Conservation (phyloP, 345 rosid species). For the Passiflora organensis region DNA sequence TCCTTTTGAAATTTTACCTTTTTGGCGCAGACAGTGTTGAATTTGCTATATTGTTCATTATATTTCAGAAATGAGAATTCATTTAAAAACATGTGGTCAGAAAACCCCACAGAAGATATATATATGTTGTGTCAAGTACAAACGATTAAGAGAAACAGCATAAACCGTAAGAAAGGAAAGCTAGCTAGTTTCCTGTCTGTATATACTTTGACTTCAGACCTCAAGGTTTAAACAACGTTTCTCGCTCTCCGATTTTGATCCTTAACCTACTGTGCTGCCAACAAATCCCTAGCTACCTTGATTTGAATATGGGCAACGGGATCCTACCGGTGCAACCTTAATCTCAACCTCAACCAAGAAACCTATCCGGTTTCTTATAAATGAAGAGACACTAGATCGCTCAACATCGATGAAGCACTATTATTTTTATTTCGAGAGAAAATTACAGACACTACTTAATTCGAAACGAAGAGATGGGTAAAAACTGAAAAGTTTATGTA, state of each 20-base stretch:
- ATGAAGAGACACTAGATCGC: too few species aligned
- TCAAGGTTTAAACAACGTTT: neutral
- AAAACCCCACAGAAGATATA: neutral
- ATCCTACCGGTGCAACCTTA: too few species aligned
- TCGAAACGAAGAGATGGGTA: neutral
- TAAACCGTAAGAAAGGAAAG: neutral
- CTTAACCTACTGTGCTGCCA: neutral
- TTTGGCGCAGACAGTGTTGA: conserved; percentile 22
- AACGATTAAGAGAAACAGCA: neutral
- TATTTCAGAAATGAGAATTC: neutral
- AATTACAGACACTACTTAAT: too few species aligned
- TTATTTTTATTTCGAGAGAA: too few species aligned
- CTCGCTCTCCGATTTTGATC: neutral
- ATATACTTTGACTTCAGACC: neutral
- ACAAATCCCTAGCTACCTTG: neutral
- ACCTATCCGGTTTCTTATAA: too few species aligned
- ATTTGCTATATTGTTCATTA: neutral
- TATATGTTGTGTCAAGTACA: neutral
- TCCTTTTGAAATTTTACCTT: conserved; percentile 15
- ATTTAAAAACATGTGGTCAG: conserved; percentile 8
- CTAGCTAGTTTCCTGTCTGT: too few species aligned
- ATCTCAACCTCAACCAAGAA: too few species aligned
- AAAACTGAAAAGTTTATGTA: neutral
- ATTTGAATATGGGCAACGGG: too few species aligned
- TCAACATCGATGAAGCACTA: too few species aligned